Base-by-base conservation (phyloP, 768 basidiomycete species). In the Tulasnella sp. region DNA sequence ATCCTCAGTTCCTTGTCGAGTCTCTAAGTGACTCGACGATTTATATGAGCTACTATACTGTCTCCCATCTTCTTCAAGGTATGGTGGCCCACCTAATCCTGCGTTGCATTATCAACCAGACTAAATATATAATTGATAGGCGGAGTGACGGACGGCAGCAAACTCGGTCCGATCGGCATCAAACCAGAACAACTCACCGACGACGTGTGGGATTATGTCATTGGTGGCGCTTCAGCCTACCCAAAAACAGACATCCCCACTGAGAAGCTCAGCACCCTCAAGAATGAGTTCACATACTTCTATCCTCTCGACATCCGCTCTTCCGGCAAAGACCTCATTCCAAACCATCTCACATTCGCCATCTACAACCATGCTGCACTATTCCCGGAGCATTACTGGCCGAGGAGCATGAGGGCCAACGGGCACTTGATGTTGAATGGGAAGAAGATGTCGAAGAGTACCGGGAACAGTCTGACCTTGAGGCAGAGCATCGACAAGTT, bases 221-320 rank as follows among this genome's bases (percentile, higher is more conserved):
- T 92, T 71, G 80, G 81, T 68, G 71, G 82, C 49, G 87, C 86
- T n/a, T 70, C 75, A 11, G 69, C 65, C 1, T 66, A 69, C 66
- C 54, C 63, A 19, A 54, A 77, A 17, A 74, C 85, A 0, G 78
- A 85, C 4, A 69, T 96, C 45, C 72, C 82, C 1, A 78, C 76
- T 63, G 87, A 88, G 67, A 90, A 88, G 66, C 87, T 82, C 30
- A 85, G 92, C 68, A 75, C 78, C 15, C 78, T 98, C 72, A 92
- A 87, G 70, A 85, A 87, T 71, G 85, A 92, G 71, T 98, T 85
- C 77, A 75, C 85, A 30, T 99, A 97, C 76, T 98, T 94, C 76
- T 99, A 99, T 72, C 94, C 96, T 54, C 85, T 97, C 76, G 91
- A 98, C 73, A 81, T 99, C 66, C 89, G 96, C 49, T 97, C 96